Percentiles rank a stretch among this genome's conserved stretches.
phyloP scores from a whole-genome alignment of 2,329 filamentous ascomycete species.

The Epicoccum sorghinum region DNA sequence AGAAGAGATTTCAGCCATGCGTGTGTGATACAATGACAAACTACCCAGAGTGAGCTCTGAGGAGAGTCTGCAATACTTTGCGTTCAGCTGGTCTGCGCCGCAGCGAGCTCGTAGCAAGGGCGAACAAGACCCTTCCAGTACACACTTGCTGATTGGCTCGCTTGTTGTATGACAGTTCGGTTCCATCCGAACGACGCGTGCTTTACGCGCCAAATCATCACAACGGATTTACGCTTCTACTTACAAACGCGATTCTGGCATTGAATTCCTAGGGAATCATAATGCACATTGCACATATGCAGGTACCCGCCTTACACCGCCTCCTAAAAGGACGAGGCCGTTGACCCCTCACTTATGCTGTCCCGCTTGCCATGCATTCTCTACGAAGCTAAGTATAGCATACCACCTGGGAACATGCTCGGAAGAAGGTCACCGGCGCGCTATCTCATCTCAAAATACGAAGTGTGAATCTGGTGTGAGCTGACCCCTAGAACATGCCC shows the following conservation, averaged over 20 bases:
- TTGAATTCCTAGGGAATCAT: constrained; percentile 2
- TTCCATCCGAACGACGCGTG: constrained; percentile 1
- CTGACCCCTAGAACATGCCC: constrained; percentile 1
- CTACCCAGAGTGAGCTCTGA: no score
- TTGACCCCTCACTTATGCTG: constrained; percentile 2
- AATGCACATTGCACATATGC: neutral
- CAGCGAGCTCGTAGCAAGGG: neutral
- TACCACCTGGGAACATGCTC: neutral
- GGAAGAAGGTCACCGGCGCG: neutral
- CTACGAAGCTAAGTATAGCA: constrained; percentile 14
- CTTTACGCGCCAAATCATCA: neutral
- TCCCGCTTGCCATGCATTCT: constrained; percentile 14
- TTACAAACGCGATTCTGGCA: neutral
- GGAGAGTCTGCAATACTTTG: neutral
- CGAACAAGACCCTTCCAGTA: neutral
- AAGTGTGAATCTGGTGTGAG: neutral
- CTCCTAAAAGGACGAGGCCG: neutral
- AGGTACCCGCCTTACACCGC: neutral
- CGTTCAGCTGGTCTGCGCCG: neutral
- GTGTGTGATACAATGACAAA: no score
- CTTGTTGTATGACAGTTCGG: neutral
- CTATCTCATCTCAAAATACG: constrained; percentile 8
- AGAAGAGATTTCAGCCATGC: no score
- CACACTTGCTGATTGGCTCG: neutral
- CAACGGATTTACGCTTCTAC: neutral